Percentiles rank a stretch among this genome's conserved stretches.
Evolutionary conservation across 805 yeast genomes (phyloP).

Genomic region (Candida glaebosa): DNA sequence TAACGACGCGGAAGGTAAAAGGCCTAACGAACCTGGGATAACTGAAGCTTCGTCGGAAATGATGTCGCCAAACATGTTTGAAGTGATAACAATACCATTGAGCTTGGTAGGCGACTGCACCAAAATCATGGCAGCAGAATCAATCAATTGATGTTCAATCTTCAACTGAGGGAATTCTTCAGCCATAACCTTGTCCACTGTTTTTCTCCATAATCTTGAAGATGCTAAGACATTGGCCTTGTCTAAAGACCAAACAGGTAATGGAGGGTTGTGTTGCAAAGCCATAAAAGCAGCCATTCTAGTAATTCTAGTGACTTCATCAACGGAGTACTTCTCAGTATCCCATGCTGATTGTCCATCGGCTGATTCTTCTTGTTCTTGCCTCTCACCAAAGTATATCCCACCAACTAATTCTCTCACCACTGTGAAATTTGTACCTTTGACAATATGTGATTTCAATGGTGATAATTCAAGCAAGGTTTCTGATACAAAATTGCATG

Average conservation of each 20-base stretch:
- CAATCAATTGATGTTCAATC: conserved; percentile 92
- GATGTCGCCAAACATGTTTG: conserved; percentile 98
- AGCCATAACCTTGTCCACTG: conserved; percentile 78
- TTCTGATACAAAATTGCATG: conserved; percentile 90
- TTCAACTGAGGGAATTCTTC: conserved; percentile 88
- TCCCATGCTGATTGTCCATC: conserved; percentile 79
- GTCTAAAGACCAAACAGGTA: conserved; percentile 93
- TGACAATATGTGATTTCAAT: conserved; percentile 75
- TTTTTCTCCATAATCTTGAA: conserved; percentile 93
- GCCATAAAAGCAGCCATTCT: conserved; percentile 99
- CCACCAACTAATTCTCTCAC: conserved; percentile 98
- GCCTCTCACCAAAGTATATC: conserved; percentile 93
- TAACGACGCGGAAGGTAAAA: conserved; percentile 92
- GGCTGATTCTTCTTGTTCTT: conserved; percentile 77
- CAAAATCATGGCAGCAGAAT: conserved; percentile 97
- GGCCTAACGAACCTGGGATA: conserved; percentile 95
- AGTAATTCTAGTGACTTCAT: conserved; percentile 92
- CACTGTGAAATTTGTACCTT: conserved; percentile 88
- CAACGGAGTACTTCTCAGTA: conserved; percentile 86
- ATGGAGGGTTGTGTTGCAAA: conserved; percentile 87
- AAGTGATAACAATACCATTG: conserved; percentile 89
- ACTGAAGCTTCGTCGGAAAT: conserved; percentile 97
- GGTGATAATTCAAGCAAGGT: conserved; percentile 84
- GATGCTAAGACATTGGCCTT: conserved; percentile 97
- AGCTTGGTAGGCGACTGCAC: conserved; percentile 87